Percentiles rank a stretch among this genome's conserved stretches.
Evolutionary conservation across 768 basidiomycete species (phyloP).

Genomic region (Sutorius australiensis): DNA sequence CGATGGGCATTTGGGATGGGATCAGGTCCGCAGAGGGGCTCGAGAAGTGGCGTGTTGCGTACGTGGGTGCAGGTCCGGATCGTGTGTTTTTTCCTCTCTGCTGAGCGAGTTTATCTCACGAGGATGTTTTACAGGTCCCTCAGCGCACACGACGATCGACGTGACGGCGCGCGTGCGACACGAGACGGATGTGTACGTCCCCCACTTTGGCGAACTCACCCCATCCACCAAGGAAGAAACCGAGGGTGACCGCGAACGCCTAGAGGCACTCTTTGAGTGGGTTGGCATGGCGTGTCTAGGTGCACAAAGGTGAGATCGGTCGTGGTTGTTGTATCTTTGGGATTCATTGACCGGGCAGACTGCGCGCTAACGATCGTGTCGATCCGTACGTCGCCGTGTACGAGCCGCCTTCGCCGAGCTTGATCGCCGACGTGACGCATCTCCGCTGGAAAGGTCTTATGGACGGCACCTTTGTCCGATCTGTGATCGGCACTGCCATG

Average conservation of each 20-base stretch:
- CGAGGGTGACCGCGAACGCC: conserved; percentile 46
- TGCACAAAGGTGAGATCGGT: conserved; percentile 50
- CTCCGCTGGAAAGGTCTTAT: conserved; percentile 63
- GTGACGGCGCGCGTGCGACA: conserved; percentile 24
- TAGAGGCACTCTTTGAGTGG: conserved; percentile 63
- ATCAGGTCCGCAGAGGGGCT: conserved; percentile 33
- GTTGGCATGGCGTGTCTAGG: conserved; percentile 65
- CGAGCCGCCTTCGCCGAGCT: conserved; percentile 45
- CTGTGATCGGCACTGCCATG: conserved; percentile 45
- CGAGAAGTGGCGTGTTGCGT: conserved; percentile 45
- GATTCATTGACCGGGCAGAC: conserved; percentile 32
- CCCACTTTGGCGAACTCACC: conserved; percentile 31
- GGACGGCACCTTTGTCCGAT: conserved; percentile 47
- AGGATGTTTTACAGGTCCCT: neutral
- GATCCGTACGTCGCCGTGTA: conserved; percentile 71
- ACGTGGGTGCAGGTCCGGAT: conserved; percentile 29
- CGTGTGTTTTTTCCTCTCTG: conserved; percentile 9
- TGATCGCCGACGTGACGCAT: conserved; percentile 46
- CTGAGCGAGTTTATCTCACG: neutral
- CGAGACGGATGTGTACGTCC: conserved; percentile 39
- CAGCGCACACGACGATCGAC: neutral
- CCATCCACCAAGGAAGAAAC: conserved; percentile 27
- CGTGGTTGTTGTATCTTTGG: too few relatives aligned
- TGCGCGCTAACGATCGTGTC: conserved; percentile 58
- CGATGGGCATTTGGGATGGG: conserved; percentile 50